Evolutionary conservation across 2,329 filamentous ascomycete genomes (phyloP), one percentile per base, ranked within the genome.

Genomic region (Cladophialophora bantiana): DNA sequence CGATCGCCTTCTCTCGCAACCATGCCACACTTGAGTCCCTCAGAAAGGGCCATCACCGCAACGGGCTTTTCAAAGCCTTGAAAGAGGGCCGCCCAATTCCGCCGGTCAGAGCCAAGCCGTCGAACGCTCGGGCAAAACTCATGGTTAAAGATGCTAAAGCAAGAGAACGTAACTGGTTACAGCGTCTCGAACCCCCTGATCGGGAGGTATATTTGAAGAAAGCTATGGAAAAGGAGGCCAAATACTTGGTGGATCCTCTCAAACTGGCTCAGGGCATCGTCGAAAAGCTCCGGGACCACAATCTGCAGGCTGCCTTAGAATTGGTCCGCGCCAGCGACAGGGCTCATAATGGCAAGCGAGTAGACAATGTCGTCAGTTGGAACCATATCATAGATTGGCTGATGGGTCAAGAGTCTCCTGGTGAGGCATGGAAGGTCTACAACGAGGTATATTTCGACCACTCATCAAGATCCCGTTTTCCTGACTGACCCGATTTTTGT

Each of bases 331-430:
- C 62, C 12, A 71, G 69, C 50, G 69, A 73, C 36, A 67, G 60
- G 42, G 35, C 42, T 20, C 32, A 40, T 10, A 55, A 65, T 48
- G 67, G 69, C 26, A 65, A 82, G 85, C 72, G 83, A 0, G 83
- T 86, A 70, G 81, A 88, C 65, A 88, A 90, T 70, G 82, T 86
- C 3, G 93, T 96, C 65, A 89, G 90, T 66, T 99, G 94, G 94
- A 98, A 98, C 78, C 87, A 91, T 75, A 78, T 97, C 53, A 89
- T 99, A 64, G 85, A 89, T 65, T 88, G 93, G 77, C 83, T 87
- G 68, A 80, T 97, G 77, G 79, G 84, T 50, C 82, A 87, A 31
- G 82, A 86, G 50, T 84, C 84, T 59, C 78, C 93, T 38, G 83
- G 84, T 67, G 80, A 83, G 20, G 94, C 91, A 18, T 79, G 96